Evolutionary conservation across 148 eudicot species (phyloP).

Genomic region (Beta vulgaris): DNA sequence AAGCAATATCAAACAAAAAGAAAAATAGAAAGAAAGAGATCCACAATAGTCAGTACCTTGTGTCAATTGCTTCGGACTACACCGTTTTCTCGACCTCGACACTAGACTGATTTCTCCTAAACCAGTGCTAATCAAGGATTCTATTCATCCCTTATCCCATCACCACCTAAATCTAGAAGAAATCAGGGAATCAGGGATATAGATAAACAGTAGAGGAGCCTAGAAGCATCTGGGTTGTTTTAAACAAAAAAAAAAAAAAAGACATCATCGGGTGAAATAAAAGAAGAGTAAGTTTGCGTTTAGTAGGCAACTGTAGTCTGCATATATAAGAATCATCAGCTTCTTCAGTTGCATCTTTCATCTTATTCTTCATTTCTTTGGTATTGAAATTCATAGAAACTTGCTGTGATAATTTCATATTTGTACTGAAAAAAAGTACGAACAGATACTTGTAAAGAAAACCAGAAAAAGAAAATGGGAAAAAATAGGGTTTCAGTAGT

Average conservation of each 20-base stretch:
- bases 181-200: too few species aligned
- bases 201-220: too few species aligned
- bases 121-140: constrained; percentile 53
- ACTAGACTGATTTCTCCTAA: constrained; percentile 55
- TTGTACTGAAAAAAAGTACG: constrained; percentile 10
- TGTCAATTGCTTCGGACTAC: constrained; percentile 62
- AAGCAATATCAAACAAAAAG: not conserved
- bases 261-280: too few species aligned
- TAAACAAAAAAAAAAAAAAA: too few species aligned
- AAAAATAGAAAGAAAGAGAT: not conserved
- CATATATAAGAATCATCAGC: too few species aligned
- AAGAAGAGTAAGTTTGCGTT: too few species aligned
- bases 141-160: constrained; percentile 3
- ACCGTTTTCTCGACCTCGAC: constrained; percentile 75
- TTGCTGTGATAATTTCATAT: constrained; percentile 29
- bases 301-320: too few species aligned
- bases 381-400: not conserved
- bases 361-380: too few species aligned
- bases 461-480: not conserved
- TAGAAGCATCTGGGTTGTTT: too few species aligned
- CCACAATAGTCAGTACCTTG: constrained; percentile 46
- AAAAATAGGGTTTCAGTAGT: too few species aligned
- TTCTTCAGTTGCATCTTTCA: too few species aligned
- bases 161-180: constrained; percentile 15
- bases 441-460: not conserved